Conservation (phyloP, 2,329 filamentous ascomycete species). For the Madurella fahalii region DNA sequence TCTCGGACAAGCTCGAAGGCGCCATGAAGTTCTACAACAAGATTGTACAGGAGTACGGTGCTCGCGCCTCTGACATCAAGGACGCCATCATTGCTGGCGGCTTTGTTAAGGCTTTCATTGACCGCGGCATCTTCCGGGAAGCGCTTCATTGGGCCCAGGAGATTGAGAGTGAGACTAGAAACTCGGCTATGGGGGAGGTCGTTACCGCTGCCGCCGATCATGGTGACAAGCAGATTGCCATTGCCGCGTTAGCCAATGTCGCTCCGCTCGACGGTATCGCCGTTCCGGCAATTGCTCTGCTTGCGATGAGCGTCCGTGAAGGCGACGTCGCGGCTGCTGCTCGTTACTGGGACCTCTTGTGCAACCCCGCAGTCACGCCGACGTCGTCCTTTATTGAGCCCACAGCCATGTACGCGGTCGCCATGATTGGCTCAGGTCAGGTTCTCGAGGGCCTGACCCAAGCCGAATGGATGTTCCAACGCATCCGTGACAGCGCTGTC, state of each 20-base stretch:
- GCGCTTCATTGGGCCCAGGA: conserved; percentile 69
- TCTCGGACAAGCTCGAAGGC: conserved; percentile 73
- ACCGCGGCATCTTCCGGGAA: conserved; percentile 64
- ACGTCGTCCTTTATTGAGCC: conserved; percentile 73
- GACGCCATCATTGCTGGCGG: conserved; percentile 68
- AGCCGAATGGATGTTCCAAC: conserved; percentile 80
- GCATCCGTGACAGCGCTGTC: conserved; percentile 62
- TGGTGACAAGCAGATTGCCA: conserved; percentile 65
- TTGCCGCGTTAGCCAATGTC: conserved; percentile 60
- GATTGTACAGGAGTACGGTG: conserved; percentile 61
- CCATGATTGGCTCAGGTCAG: conserved; percentile 80
- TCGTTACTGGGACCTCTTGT: conserved; percentile 75
- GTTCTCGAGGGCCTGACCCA: conserved; percentile 76
- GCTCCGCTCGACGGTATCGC: conserved; percentile 48
- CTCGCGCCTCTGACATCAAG: conserved; percentile 59
- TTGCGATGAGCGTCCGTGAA: conserved; percentile 80
- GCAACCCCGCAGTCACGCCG: conserved; percentile 55
- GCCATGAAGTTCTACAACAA: conserved; percentile 82
- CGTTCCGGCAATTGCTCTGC: conserved; percentile 69
- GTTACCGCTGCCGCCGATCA: conserved; percentile 76
- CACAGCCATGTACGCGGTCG: conserved; percentile 84
- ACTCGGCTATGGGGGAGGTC: conserved; percentile 66
- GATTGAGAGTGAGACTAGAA: conserved; percentile 56
- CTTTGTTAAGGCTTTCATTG: conserved; percentile 73
- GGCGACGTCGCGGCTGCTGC: conserved; percentile 75